A percentile compares a stretch with the other conserved stretches of the same genome.
Evolutionary conservation across 192 early-diverging fungal genomes (phyloP).

Genomic region (Gryganskiella cystojenkinii): DNA sequence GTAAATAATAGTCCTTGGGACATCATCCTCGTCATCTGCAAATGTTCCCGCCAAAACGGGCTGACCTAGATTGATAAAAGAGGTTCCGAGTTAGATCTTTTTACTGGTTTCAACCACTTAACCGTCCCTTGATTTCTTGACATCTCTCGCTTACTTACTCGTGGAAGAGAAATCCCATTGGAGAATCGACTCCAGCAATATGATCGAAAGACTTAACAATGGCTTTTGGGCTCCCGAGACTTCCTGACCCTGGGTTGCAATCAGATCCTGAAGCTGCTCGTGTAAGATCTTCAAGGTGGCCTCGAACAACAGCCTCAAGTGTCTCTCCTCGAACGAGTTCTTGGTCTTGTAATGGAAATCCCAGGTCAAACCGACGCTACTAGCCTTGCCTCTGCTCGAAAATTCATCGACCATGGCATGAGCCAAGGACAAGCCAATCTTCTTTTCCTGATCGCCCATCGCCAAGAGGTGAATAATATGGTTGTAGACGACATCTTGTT

Average conservation of each 20-base stretch:
- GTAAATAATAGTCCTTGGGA: constrained; percentile 38
- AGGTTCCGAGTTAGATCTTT: no score
- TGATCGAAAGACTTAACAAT: constrained; percentile 26
- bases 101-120: no score
- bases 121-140: no score
- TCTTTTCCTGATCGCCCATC: constrained; percentile 57
- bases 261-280: constrained; percentile 49
- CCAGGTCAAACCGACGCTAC: constrained; percentile 71
- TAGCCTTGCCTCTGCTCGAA: constrained; percentile 62
- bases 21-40: constrained; percentile 44
- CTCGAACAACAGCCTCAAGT: constrained; percentile 64
- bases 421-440: constrained; percentile 61
- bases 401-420: constrained; percentile 73
- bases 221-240: constrained; percentile 42
- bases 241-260: constrained; percentile 38
- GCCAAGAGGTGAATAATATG: constrained; percentile 59
- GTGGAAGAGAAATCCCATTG: constrained; percentile 47
- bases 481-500: constrained; percentile 65
- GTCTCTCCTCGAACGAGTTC: constrained; percentile 68
- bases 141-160: no score
- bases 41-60: constrained; percentile 54
- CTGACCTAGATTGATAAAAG: constrained; percentile 44
- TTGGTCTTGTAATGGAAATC: constrained; percentile 75
- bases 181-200: constrained; percentile 46
- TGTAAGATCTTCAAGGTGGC: constrained; percentile 61